Base-by-base conservation (phyloP, 768 basidiomycete species). In the Leccinum obscurum region DNA sequence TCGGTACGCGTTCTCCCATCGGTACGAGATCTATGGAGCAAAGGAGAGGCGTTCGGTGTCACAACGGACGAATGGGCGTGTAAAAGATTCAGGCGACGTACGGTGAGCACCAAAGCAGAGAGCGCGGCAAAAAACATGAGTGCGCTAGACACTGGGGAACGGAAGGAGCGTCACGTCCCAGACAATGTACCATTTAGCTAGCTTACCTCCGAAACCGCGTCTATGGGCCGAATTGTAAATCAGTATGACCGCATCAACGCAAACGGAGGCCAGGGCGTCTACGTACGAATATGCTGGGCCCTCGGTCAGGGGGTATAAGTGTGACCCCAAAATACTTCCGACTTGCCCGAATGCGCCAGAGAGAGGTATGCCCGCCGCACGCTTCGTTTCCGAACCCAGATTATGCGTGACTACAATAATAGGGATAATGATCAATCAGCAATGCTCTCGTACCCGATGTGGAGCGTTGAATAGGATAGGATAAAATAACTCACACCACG, bases 1-100 rank as follows among this genome's bases (percentile, higher is more conserved):
- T 41, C 88, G 76, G 15, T 78, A 77, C 6, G 77, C 75, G 59
- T 90, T 91, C 30, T 89, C 88, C 66, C 72, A 64, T 44, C 83
- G 82, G 65, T 87, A 91, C 1, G 86, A 87, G n/a, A 81, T 71
- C 88, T 90, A 13, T 13, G 51, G 5, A 20, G 2, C 9, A 9
- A 17, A 3, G 22, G 30, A 8, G 1, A 32, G 32, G 10, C 4
- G 20, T 26, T 26, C 10, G 8, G 22, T 13, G 7, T 48, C n/a
- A 17, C 41, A 3, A 24, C n/a, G 55, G 13, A 1, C 8, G 10
- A 24, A 30, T 15, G 34, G 20, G 14, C 11, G 9, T 30, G 37
- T 6, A 22, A 52, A 32, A 26, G 26, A 20, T 13, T 13, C 8
- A 8, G 11, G 26, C 13, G 7, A 62, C 68, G 28, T 53, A 72